Percentiles rank a stretch among this genome's conserved stretches.
phyloP scores from a whole-genome alignment of 1,284 basidiomycete genomes.

The Boletellus deceptivus region DNA sequence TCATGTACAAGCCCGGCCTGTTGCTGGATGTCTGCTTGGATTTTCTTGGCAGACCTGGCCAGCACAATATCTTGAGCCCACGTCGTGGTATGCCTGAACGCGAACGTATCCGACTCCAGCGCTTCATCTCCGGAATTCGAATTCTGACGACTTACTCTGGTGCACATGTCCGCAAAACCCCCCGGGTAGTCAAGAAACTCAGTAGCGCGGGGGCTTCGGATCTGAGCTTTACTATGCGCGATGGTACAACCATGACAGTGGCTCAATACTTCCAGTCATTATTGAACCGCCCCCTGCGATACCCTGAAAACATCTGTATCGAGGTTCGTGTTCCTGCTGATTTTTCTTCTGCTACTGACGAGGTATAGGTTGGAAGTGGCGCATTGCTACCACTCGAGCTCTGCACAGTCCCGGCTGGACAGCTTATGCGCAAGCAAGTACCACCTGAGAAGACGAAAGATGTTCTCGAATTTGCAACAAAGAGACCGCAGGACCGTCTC shows the following conservation, averaged over 20 bases:
- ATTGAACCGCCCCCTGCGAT: constrained; percentile 50
- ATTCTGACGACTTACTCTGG: constrained; percentile 45
- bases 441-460: constrained; percentile 64
- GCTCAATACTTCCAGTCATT: constrained; percentile 57
- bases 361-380: constrained; percentile 56
- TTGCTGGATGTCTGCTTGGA: constrained; percentile 57
- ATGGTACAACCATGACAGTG: constrained; percentile 54
- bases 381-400: constrained; percentile 69
- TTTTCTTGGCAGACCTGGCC: constrained; percentile 41
- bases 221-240: constrained; percentile 52
- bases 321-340: constrained; percentile 44
- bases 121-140: constrained; percentile 59
- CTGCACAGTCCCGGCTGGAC: constrained; percentile 62
- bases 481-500: constrained; percentile 60
- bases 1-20: constrained; percentile 63
- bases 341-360: not conserved
- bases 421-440: constrained; percentile 72
- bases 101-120: constrained; percentile 57
- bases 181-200: constrained; percentile 56
- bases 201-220: constrained; percentile 48
- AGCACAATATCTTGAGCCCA: constrained; percentile 44
- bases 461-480: constrained; percentile 71
- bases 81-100: constrained; percentile 52
- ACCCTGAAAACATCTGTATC: constrained; percentile 59
- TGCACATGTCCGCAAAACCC: constrained; percentile 36